These are phyloP conservation scores for Xylariaceae sp. DNA, from an alignment of 2,329 filamentous ascomycete genomes.

Conservation along the genomic window DNA sequence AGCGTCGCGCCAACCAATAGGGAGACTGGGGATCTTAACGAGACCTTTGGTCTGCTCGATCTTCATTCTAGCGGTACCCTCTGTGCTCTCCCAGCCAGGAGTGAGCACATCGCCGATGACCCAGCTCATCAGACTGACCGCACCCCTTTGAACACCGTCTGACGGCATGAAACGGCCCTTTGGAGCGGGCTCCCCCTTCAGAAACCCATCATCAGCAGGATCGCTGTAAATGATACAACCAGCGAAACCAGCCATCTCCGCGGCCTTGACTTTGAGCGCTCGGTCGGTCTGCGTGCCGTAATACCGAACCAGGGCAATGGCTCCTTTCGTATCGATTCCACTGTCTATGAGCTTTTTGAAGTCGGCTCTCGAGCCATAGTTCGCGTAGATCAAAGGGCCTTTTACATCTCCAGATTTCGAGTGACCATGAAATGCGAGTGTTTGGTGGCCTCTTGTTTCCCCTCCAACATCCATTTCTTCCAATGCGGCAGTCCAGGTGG, in stretches of 20 bases:
- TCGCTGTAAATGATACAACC: slow-evolving; percentile 94
- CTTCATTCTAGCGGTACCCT: slow-evolving; percentile 61
- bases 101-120: slow-evolving; percentile 89
- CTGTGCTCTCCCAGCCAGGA: slow-evolving; percentile 75
- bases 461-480: slow-evolving; percentile 74
- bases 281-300: slow-evolving; percentile 69
- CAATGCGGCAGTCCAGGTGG: slow-evolving; percentile 73
- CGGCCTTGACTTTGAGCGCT: slow-evolving; percentile 83
- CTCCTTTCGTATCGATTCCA: slow-evolving; percentile 70
- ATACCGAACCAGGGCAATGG: slow-evolving; percentile 80
- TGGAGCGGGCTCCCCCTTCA: slow-evolving; percentile 68
- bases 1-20: slow-evolving; percentile 85
- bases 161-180: slow-evolving; percentile 75
- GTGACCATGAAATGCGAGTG: slow-evolving; percentile 79
- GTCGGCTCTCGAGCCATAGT: slow-evolving; percentile 83
- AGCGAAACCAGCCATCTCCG: slow-evolving; percentile 77
- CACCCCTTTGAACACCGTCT: slow-evolving; percentile 77
- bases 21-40: slow-evolving; percentile 81
- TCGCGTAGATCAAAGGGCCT: slow-evolving; percentile 85
- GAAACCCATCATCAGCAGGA: slow-evolving; percentile 77
- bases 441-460: slow-evolving; percentile 63
- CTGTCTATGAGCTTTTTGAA: slow-evolving; percentile 69
- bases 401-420: slow-evolving; percentile 82
- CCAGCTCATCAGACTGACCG: slow-evolving; percentile 76
- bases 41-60: slow-evolving; percentile 69